Percentiles rank a stretch among this genome's conserved stretches.
Conservation (phyloP, 805 yeast genomes). For the Cyberlindnera xishuangbannaensis region DNA sequence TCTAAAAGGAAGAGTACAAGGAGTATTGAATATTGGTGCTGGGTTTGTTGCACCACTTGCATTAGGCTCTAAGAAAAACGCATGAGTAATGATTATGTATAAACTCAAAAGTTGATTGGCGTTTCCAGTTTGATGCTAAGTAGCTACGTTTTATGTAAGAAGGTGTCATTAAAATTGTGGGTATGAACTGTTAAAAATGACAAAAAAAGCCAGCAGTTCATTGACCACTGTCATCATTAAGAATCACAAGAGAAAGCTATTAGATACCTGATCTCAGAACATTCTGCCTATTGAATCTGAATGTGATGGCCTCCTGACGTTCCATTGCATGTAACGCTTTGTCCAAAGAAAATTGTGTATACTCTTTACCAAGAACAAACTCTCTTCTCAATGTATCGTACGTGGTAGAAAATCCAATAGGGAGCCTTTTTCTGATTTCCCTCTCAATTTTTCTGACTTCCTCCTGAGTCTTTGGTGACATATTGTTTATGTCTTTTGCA, state of each 20-base stretch:
- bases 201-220: no score
- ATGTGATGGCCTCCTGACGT: slow-evolving; percentile 79
- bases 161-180: no score
- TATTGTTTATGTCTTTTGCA: slow-evolving; percentile 41
- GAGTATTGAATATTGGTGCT: slow-evolving; percentile 70
- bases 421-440: slow-evolving; percentile 83
- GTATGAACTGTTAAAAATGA: no score
- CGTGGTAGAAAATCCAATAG: slow-evolving; percentile 94
- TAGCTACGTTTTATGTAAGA: no score
- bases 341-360: slow-evolving; percentile 68
- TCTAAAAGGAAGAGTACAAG: slow-evolving; percentile 75
- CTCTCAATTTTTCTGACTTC: slow-evolving; percentile 78
- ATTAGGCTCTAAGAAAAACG: slow-evolving; percentile 27
- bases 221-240: no score
- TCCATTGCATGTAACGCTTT: slow-evolving; percentile 78
- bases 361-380: slow-evolving; percentile 62
- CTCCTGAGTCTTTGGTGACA: slow-evolving; percentile 50
- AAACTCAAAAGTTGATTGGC: no score
- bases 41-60: slow-evolving; percentile 82
- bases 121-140: no score
- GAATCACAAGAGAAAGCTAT: no score
- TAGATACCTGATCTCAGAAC: slow-evolving; percentile 46
- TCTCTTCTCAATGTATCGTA: slow-evolving; percentile 79
- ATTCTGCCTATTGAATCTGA: slow-evolving; percentile 81
- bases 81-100: no score